Conservation (phyloP, 1,139 yeast species). For the Pichia sp. region DNA sequence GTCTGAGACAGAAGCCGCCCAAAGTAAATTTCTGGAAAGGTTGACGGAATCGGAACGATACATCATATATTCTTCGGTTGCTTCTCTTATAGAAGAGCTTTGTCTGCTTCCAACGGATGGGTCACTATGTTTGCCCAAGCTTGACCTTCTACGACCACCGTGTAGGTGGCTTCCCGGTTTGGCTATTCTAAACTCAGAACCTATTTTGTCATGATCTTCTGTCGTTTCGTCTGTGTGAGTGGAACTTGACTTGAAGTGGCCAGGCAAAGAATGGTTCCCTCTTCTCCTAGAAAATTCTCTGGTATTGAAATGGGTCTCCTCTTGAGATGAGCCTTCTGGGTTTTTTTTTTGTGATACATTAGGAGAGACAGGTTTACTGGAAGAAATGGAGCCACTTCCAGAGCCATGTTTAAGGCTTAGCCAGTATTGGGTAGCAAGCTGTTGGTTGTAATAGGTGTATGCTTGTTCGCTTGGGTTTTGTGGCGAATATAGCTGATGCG, state of each 20-base stretch:
- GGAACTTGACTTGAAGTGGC: background rate
- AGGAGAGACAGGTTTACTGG: background rate
- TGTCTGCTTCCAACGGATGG: background rate
- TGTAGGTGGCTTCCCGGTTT: background rate
- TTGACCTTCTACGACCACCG: background rate
- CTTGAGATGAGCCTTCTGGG: background rate
- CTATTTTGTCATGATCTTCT: background rate
- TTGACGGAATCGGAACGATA: conserved; percentile 2
- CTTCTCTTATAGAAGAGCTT: background rate
- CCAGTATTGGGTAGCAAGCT: background rate
- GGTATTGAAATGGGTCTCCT: background rate
- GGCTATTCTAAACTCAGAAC: background rate
- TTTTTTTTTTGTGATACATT: background rate
- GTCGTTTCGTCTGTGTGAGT: no score
- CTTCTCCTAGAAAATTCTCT: background rate
- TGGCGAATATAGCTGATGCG: background rate
- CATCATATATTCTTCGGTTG: background rate
- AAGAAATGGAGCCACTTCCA: background rate
- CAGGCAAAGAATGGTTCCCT: background rate
- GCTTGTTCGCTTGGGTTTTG: background rate
- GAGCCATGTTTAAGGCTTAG: background rate
- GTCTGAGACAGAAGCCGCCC: background rate
- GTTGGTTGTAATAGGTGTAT: background rate
- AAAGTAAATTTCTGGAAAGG: conserved; percentile 3
- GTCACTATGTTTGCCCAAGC: background rate